Percentiles rank a stretch among this genome's conserved stretches.
Conservation (phyloP, 306 rosid species). For the Arachis stenosperma region DNA sequence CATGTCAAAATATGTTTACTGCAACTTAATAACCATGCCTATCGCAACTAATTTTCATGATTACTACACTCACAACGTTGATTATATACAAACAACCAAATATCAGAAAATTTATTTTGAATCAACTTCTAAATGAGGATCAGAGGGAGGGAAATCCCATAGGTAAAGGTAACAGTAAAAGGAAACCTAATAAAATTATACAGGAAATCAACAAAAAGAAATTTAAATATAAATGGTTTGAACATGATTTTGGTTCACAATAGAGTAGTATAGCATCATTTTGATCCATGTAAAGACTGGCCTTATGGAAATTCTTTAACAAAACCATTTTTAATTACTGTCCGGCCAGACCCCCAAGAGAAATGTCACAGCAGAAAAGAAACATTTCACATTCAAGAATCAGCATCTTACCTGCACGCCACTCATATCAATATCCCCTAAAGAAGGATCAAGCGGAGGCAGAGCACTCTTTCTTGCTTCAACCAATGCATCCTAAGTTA, state of each 20-base stretch:
- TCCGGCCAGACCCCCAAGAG: no score
- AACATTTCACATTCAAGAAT: slow-evolving; percentile 15
- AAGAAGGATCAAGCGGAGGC: slow-evolving; percentile 55
- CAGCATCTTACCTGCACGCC: slow-evolving; percentile 62
- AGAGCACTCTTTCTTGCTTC: slow-evolving; percentile 50
- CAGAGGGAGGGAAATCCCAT: no score
- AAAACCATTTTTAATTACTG: slow-evolving; percentile 5
- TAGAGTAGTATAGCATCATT: no score
- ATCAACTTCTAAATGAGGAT: background rate
- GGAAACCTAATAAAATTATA: no score
- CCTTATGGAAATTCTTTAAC: background rate
- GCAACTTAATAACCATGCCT: slow-evolving; percentile 3
- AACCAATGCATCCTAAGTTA: slow-evolving; percentile 57
- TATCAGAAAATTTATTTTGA: background rate
- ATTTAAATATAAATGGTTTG: no score
- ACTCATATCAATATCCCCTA: slow-evolving; percentile 57
- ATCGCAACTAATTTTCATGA: background rate
- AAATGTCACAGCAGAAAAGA: background rate
- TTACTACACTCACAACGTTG: slow-evolving; percentile 4
- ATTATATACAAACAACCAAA: background rate
- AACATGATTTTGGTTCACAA: no score
- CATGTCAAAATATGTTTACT: slow-evolving; percentile 6
- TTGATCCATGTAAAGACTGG: no score
- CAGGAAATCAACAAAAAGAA: no score
- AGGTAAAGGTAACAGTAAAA: no score